Evolutionary conservation across 2,329 filamentous ascomycete genomes (phyloP).

Genomic region (Sclerotinia sclerotiorum): DNA sequence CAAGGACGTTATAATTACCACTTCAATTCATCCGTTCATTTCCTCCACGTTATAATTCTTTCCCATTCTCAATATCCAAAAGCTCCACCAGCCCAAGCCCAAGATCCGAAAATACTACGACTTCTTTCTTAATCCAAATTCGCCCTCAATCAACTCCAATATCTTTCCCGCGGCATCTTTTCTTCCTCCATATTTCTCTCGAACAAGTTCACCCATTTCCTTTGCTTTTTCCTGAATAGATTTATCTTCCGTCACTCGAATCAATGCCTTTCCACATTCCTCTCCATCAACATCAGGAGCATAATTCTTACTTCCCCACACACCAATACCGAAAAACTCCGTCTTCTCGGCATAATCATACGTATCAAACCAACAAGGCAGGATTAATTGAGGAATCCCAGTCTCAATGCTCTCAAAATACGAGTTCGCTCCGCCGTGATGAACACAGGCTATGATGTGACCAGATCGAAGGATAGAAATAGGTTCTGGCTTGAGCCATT

Average conservation of each 20-base stretch:
- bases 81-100: not conserved
- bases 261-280: constrained; percentile 3
- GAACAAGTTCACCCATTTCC: constrained; percentile 4
- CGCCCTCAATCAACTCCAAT: constrained; percentile 11
- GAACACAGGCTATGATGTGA: constrained; percentile 41
- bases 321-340: constrained; percentile 46
- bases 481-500: constrained; percentile 47
- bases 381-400: constrained; percentile 48
- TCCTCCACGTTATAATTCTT: no score
- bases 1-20: not conserved
- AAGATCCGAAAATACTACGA: not conserved
- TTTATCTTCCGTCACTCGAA: not conserved
- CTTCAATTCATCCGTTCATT: not conserved
- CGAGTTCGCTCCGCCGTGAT: constrained; percentile 46
- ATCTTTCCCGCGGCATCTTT: constrained; percentile 15
- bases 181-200: constrained; percentile 13
- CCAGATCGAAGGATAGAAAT: constrained; percentile 42
- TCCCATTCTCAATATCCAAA: not conserved
- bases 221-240: not conserved
- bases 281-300: not conserved
- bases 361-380: constrained; percentile 49
- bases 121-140: not conserved
- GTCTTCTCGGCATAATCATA: constrained; percentile 48
- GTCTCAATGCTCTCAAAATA: constrained; percentile 46
- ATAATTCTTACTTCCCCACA: constrained; percentile 12